Base-by-base conservation (phyloP, 345 rosid genomes). In the Brassica napus region DNA sequence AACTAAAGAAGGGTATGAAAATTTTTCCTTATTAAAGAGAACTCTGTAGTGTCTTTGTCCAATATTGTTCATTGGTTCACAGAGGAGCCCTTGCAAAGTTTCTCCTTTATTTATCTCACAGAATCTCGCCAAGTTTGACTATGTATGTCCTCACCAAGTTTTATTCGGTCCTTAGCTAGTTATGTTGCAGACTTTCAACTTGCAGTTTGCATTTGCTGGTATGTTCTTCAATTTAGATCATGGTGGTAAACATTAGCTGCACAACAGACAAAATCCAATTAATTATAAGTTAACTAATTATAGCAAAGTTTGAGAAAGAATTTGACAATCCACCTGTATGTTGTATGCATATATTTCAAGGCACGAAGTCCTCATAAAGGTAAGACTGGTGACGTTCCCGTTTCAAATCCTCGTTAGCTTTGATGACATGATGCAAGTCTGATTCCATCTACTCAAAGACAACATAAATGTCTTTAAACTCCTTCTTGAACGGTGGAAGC, bases 371-470 rank as follows among this genome's bases (percentile, higher is more conserved):
- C 81, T 91, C 97, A 81, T 93, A 95, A 77, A 95, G 97, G 74
- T 6, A 95, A 95, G 90, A 95, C 67, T 93, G 98, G 73, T 89
- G 99, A 80, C 93, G 99, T 65, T 95, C 98, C 14, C 85, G 86
- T 2, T 97, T 93, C 87, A 95, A 87, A 52, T 95, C 98, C 79
- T 93, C 93, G 81, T 95, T 95, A 71, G 98, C 97, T 87, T 93
- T 93, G 78, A 93, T 93, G 75, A 95, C 99, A 81, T 95, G 98
- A 74, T 95, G 99, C 30, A 95, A 92, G 79, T 95, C 98, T 23
- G 99, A 95, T 82, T 95, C 97, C 98, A 91, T 93, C 35, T 93
- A 93, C 92, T 95, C 98, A 87, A 93, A 94, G 30, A 28, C 94
- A 42, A 94, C 94, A 87, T 80, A 92, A 28, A 94, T 93, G 79